Evolutionary conservation across 2,329 filamentous ascomycete genomes (phyloP), one percentile per base, ranked within the genome.

Genomic region (Mariannaea elegans): DNA sequence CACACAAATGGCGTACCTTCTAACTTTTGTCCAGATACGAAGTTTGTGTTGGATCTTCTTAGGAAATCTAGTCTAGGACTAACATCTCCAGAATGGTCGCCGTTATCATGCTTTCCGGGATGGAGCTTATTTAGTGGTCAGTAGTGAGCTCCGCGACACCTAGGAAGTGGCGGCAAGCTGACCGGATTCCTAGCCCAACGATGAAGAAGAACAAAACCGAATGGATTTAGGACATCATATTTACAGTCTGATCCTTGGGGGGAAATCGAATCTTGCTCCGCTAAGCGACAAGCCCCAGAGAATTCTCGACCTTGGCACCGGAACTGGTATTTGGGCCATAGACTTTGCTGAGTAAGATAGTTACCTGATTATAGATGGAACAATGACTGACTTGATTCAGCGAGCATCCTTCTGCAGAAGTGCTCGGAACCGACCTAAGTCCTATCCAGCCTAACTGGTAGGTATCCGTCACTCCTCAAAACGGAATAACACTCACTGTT

Each of bases 361-460:
- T 19, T 23, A 18, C 14, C 7, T 4, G 18, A 46, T 12, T 21
- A 21, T 18, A n/a, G n/a, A n/a, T n/a, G n/a, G n/a, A 19, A 23
- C 29, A 24, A 32, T 19, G 13, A 7, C 12, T 21, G 7, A 38
- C 32, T 23, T 46, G 16, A 46, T 76, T 71, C n/a, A 76, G 77
- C 64, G 49, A 56, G 5, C 75, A 70, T 23, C 76, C 75, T 6
- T 65, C 67, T 12, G 72, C 77, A 16, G 66, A 73, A 45, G 71
- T 78, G 3, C 42, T 74, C 6, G 76, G 76, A 50, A 74, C 72
- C 29, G 76, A 79, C 51, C 63, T 79, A 9, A 75, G 75, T 31
- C 77, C 78, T 3, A 80, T 80, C 44, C 77, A 80, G 65, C 77
- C 77, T 2, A 24, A 50, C 27, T 50, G 47, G 47, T 49, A 36